phyloP scores from a whole-genome alignment of 345 rosid species.

The Moricandia arvensis region DNA sequence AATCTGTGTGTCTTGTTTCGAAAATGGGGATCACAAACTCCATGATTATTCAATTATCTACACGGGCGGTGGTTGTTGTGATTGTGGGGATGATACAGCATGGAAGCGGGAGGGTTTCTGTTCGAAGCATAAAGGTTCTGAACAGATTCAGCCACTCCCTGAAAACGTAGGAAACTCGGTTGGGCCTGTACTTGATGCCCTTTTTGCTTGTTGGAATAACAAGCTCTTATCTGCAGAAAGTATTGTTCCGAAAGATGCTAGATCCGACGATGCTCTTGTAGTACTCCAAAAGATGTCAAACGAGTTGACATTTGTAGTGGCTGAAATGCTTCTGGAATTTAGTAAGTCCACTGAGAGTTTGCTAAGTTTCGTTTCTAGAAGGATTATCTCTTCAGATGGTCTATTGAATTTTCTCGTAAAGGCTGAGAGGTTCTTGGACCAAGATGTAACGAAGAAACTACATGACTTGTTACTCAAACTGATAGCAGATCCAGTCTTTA shows the following conservation, averaged over 20 bases:
- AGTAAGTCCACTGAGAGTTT: slow-evolving; percentile 79
- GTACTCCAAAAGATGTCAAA: slow-evolving; percentile 48
- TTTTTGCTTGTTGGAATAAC: slow-evolving; percentile 60
- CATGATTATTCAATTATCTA: slow-evolving; percentile 83
- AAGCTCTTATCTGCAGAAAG: slow-evolving; percentile 55
- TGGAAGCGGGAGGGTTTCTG: slow-evolving; percentile 96
- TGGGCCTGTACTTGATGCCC: slow-evolving; percentile 73
- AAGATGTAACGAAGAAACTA: slow-evolving; percentile 51
- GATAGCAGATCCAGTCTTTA: slow-evolving; percentile 83
- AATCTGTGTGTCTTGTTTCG: slow-evolving; percentile 88
- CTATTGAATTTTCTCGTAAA: slow-evolving; percentile 67
- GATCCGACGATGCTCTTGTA: slow-evolving; percentile 33
- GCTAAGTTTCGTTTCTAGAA: slow-evolving; percentile 79
- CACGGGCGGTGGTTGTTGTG: slow-evolving; percentile 95
- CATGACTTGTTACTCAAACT: slow-evolving; percentile 80
- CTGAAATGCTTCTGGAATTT: slow-evolving; percentile 83
- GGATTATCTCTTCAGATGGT: slow-evolving; percentile 55
- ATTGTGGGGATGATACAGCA: slow-evolving; percentile 95
- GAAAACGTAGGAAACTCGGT: slow-evolving; percentile 58
- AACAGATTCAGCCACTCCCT: slow-evolving; percentile 85
- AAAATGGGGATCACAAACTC: slow-evolving; percentile 66
- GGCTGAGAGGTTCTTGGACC: slow-evolving; percentile 68
- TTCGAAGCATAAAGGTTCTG: slow-evolving; percentile 86
- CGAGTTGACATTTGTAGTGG: slow-evolving; percentile 63
- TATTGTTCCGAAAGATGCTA: slow-evolving; percentile 37